phyloP scores from a whole-genome alignment of 148 eudicot species.

The Persicaria maculosa region DNA sequence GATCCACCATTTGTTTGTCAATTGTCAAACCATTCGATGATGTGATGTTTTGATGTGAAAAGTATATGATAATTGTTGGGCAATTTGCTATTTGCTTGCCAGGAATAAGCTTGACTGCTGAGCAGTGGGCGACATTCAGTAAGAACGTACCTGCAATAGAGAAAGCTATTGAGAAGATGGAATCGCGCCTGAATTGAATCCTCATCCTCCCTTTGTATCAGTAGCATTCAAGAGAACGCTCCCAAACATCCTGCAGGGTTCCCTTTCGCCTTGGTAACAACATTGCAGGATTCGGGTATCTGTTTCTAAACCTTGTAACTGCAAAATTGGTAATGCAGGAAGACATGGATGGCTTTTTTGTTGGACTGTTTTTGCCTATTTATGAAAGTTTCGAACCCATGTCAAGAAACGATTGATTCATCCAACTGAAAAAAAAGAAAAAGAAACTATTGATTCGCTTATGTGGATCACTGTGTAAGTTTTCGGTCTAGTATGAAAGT shows the following conservation, averaged over 20 bases:
- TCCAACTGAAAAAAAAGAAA: too few relatives aligned
- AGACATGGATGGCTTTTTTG: too few relatives aligned
- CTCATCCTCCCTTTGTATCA: background rate
- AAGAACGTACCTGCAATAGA: constrained; percentile 79
- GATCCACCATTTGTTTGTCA: background rate
- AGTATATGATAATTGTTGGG: background rate
- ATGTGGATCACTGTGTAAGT: too few relatives aligned
- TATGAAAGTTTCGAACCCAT: too few relatives aligned
- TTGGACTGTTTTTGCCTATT: too few relatives aligned
- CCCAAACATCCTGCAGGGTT: background rate
- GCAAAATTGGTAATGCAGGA: background rate
- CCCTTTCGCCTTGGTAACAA: background rate
- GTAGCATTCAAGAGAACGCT: background rate
- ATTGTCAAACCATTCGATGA: background rate
- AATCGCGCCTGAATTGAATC: constrained; percentile 8
- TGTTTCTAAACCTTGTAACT: background rate
- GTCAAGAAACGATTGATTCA: too few relatives aligned
- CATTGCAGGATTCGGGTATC: too few relatives aligned
- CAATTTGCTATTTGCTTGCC: background rate
- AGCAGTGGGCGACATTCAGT: constrained; percentile 73
- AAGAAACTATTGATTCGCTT: too few relatives aligned
- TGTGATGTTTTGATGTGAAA: background rate
- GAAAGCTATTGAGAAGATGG: constrained; percentile 75
- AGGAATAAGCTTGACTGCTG: constrained; percentile 88
- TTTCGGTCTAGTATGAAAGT: too few relatives aligned